Evolutionary conservation across 1,284 basidiomycete genomes (phyloP).

Genomic region (Trichosporon ovoides): DNA sequence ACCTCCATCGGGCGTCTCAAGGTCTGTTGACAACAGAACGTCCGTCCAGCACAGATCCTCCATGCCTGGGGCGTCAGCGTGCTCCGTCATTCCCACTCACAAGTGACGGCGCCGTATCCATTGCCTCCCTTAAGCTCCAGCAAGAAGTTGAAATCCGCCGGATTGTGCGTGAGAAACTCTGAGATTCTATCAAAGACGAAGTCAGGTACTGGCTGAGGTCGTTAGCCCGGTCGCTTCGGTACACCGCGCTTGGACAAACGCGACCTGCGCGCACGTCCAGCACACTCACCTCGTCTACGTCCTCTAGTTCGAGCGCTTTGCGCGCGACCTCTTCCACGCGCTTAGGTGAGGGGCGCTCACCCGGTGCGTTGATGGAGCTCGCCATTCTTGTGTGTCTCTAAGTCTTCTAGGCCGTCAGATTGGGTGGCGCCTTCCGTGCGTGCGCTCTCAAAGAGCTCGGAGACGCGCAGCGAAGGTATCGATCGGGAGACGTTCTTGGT

Average conservation of each 20-base stretch:
- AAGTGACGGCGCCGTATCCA: conserved; percentile 39
- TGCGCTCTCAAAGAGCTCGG: no score
- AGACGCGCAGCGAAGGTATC: no score
- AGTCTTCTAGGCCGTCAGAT: background rate
- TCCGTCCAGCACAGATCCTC: conserved; percentile 43
- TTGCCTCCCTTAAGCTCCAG: conserved; percentile 36
- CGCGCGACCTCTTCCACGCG: conserved; percentile 12
- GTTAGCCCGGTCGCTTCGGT: background rate
- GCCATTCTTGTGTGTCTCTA: background rate
- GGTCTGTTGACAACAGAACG: conserved; percentile 32
- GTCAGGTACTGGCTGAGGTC: conserved; percentile 18
- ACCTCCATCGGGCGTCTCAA: conserved; percentile 28
- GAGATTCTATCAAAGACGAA: conserved; percentile 23
- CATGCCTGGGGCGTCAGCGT: conserved; percentile 30
- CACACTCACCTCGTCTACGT: conserved; percentile 8
- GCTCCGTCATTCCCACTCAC: conserved; percentile 21
- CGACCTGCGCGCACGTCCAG: background rate
- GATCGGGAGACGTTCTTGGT: no score
- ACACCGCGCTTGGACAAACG: no score
- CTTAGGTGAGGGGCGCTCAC: conserved; percentile 3
- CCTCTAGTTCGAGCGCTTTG: conserved; percentile 7
- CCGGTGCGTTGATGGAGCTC: conserved; percentile 11
- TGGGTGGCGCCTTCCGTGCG: background rate
- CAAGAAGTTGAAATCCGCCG: conserved; percentile 38
- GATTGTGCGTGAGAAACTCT: conserved; percentile 22